Conservation (phyloP, 257 asterid genomes). For the Solanum sejunctum region DNA sequence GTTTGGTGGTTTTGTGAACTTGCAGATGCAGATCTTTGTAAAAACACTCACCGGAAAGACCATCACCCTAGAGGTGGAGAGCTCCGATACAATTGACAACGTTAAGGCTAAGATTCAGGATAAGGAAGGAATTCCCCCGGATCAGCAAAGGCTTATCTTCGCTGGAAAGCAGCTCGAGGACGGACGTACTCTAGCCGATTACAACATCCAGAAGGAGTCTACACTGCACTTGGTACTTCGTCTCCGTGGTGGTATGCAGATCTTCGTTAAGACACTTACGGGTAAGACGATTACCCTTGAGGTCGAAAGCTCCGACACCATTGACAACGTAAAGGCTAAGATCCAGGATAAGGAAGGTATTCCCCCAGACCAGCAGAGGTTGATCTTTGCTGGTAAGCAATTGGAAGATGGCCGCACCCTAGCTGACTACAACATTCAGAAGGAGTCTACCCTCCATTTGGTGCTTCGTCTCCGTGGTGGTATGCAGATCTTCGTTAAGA, state of each 20-base stretch:
- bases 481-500: conserved; percentile 38
- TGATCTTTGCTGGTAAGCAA: conserved; percentile 30
- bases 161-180: conserved; percentile 25
- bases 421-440: conserved; percentile 48
- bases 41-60: conserved; percentile 29
- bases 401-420: conserved; percentile 32
- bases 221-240: conserved; percentile 29
- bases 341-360: conserved; percentile 34
- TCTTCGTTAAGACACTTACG: conserved; percentile 27
- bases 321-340: conserved; percentile 29
- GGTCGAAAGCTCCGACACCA: conserved; percentile 32
- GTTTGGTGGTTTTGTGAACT: not conserved
- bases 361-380: conserved; percentile 38
- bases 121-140: conserved; percentile 28
- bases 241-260: conserved; percentile 31
- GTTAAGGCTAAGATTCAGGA: conserved; percentile 28
- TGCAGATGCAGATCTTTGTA: conserved; percentile 23
- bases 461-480: conserved; percentile 42
- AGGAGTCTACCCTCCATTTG: conserved; percentile 37
- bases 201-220: conserved; percentile 29
- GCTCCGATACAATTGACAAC: conserved; percentile 25
- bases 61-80: conserved; percentile 22
- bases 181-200: conserved; percentile 24
- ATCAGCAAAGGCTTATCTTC: conserved; percentile 27
- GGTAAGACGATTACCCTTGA: conserved; percentile 30